Evolutionary conservation across 306 rosid genomes (phyloP).

Genomic region (Canavalia gladiata): DNA sequence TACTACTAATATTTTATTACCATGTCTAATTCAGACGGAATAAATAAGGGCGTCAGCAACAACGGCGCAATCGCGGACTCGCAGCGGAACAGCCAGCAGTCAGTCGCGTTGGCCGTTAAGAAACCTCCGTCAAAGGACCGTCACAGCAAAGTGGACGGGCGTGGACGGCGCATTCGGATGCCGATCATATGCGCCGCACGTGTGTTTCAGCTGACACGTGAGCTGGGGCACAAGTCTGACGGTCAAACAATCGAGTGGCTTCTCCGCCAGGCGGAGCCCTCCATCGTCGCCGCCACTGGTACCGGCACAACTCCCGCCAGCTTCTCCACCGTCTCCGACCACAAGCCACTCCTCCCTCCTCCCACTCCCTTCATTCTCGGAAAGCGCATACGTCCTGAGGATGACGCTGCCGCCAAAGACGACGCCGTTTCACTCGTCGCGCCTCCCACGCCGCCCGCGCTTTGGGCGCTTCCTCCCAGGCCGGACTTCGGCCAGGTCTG

Average conservation of each 20-base stretch:
- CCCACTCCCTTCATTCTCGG: conserved; percentile 85
- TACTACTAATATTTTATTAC: background rate
- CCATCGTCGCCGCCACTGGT: conserved; percentile 85
- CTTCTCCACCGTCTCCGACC: conserved; percentile 69
- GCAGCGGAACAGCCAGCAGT: background rate
- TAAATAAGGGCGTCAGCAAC: conserved; percentile 53
- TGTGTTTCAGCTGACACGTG: conserved; percentile 58
- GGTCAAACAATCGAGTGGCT: conserved; percentile 95
- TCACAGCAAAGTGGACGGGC: conserved; percentile 81
- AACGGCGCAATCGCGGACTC: background rate
- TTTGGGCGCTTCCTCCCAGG: conserved; percentile 76
- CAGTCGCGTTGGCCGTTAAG: background rate
- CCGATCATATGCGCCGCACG: conserved; percentile 84
- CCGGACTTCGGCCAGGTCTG: conserved; percentile 65
- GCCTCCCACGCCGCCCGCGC: conserved; percentile 60
- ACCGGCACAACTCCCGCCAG: conserved; percentile 75
- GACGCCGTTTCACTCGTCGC: conserved; percentile 63
- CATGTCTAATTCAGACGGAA: conserved; percentile 76
- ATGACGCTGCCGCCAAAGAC: conserved; percentile 46
- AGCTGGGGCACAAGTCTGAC: conserved; percentile 73
- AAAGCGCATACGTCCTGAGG: conserved; percentile 75
- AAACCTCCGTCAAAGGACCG: conserved; percentile 64
- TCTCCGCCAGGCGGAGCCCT: conserved; percentile 86
- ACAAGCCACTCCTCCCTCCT: conserved; percentile 61
- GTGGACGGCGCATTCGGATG: conserved; percentile 85